Conservation (phyloP, 2,329 filamentous ascomycete species). For the Scytalidium lignicola region DNA sequence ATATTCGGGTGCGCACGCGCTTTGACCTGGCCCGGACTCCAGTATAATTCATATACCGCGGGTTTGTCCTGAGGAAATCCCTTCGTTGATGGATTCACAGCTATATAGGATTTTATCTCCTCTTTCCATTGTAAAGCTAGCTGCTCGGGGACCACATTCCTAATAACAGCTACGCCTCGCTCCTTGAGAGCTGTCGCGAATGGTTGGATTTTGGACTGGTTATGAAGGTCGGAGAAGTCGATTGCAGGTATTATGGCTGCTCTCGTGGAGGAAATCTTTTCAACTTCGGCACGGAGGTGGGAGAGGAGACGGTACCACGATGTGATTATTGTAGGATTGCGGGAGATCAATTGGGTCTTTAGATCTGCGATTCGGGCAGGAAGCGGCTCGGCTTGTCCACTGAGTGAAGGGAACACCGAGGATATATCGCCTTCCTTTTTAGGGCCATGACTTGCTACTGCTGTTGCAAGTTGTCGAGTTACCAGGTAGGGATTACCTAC, state of each 20-base stretch:
- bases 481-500: neutral
- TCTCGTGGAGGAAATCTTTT: slow-evolving; percentile 38
- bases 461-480: neutral
- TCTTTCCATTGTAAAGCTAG: slow-evolving; percentile 62
- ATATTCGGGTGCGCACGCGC: slow-evolving; percentile 64
- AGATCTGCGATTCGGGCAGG: slow-evolving; percentile 51
- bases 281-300: slow-evolving; percentile 41
- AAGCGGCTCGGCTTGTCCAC: slow-evolving; percentile 41
- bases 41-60: slow-evolving; percentile 72
- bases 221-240: slow-evolving; percentile 38
- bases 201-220: slow-evolving; percentile 1
- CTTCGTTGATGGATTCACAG: slow-evolving; percentile 55
- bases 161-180: slow-evolving; percentile 44
- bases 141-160: slow-evolving; percentile 57
- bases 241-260: slow-evolving; percentile 48
- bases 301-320: slow-evolving; percentile 46
- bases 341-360: slow-evolving; percentile 47
- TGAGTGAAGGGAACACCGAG: slow-evolving; percentile 55
- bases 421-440: slow-evolving; percentile 56
- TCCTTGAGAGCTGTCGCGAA: slow-evolving; percentile 11
- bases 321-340: slow-evolving; percentile 42
- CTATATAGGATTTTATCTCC: slow-evolving; percentile 60
- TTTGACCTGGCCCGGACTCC: slow-evolving; percentile 63
- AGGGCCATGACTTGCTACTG: neutral
- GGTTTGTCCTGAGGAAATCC: slow-evolving; percentile 59